Evolutionary conservation across 192 early-diverging fungal genomes (phyloP).

Genomic region (Funneliformis geosporum): DNA sequence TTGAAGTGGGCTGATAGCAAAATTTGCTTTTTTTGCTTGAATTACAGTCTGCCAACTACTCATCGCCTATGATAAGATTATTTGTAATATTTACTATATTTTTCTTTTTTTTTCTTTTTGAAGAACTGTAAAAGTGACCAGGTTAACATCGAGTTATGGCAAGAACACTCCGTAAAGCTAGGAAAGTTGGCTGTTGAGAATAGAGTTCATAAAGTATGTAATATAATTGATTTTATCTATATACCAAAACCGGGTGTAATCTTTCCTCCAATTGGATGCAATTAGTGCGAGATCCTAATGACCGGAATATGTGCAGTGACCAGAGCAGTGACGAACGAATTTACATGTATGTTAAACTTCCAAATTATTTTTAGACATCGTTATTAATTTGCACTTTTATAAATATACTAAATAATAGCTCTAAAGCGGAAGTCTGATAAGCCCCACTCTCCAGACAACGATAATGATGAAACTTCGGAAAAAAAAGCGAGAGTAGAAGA

Average conservation of each 20-base stretch:
- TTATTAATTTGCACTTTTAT: conserved; percentile 26
- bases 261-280: conserved; percentile 15
- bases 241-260: conserved; percentile 10
- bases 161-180: not conserved
- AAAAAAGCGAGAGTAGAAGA: too few relatives aligned
- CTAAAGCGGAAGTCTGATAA: too few relatives aligned
- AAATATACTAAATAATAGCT: not conserved
- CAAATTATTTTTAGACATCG: conserved; percentile 11
- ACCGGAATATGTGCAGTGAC: not conserved
- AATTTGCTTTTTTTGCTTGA: conserved; percentile 9
- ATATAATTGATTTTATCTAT: conserved; percentile 16
- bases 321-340: conserved; percentile 2
- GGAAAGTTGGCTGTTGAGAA: conserved; percentile 23
- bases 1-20: conserved; percentile 18
- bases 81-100: conserved; percentile 7
- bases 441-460: too few relatives aligned
- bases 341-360: conserved; percentile 29
- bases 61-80: not conserved
- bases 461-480: too few relatives aligned
- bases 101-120: not conserved
- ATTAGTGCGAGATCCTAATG: conserved; percentile 20
- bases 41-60: not conserved
- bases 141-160: not conserved
- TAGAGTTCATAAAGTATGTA: conserved; percentile 20
- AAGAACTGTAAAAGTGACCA: not conserved